A percentile compares a stretch with the other conserved stretches of the same genome.
Evolutionary conservation across 2,329 filamentous ascomycete species (phyloP).

Genomic region (Colletotrichum orchidophilum): DNA sequence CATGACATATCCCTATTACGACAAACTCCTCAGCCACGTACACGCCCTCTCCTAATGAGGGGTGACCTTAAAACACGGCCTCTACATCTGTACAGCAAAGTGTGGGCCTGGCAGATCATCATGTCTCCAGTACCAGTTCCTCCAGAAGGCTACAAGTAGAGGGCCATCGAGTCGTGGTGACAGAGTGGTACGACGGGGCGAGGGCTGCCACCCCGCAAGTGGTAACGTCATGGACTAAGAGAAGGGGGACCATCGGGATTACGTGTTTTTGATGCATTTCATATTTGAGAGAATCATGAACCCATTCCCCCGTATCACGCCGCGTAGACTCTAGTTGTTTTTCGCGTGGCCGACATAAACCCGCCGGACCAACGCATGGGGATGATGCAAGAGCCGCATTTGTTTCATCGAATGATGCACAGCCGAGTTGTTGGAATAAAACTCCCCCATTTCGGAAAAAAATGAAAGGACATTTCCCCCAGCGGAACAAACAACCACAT

Average conservation of each 20-base stretch:
- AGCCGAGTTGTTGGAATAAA: constrained; percentile 24
- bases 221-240: neutral
- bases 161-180: neutral
- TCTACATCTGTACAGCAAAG: too few species aligned
- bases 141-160: neutral
- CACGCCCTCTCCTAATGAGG: too few species aligned
- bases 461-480: constrained; percentile 19
- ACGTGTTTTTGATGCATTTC: constrained; percentile 32
- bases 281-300: constrained; percentile 37
- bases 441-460: constrained; percentile 13
- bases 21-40: too few species aligned
- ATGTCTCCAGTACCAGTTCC: too few species aligned
- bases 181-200: neutral
- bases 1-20: too few species aligned
- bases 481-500: constrained; percentile 12
- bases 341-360: constrained; percentile 22
- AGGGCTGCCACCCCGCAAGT: neutral
- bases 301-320: constrained; percentile 36
- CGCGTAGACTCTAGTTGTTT: constrained; percentile 35
- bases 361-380: constrained; percentile 24
- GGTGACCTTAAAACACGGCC: too few species aligned
- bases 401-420: constrained; percentile 31
- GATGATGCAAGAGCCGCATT: constrained; percentile 32
- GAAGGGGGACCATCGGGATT: constrained; percentile 7
- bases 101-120: too few species aligned